phyloP scores from a whole-genome alignment of 305 asterid genomes.

The Lippia alba region DNA sequence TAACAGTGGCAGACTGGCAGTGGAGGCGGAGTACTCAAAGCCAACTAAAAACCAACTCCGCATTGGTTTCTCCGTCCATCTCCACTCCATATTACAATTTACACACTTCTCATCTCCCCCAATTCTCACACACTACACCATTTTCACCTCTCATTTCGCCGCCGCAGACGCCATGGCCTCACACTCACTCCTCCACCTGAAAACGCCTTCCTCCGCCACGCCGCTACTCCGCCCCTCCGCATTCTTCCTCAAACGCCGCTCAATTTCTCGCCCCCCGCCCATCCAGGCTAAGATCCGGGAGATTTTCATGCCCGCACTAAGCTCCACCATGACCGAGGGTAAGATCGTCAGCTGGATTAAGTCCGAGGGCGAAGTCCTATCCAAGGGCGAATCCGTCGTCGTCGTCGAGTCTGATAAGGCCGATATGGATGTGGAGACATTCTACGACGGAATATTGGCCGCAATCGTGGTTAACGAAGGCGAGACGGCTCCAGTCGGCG shows the following conservation, averaged over 20 bases:
- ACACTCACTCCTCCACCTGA: conserved; percentile 43
- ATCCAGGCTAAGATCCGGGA: conserved; percentile 56
- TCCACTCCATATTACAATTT: conserved; percentile 24
- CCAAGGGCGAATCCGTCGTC: conserved; percentile 92
- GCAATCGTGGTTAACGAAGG: conserved; percentile 89
- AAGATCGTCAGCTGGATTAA: conserved; percentile 92
- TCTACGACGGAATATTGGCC: conserved; percentile 84
- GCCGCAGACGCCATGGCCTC: conserved; percentile 48
- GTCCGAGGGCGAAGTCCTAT: conserved; percentile 81
- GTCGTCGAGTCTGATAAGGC: conserved; percentile 97
- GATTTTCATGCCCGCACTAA: conserved; percentile 97
- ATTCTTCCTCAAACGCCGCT: conserved; percentile 42
- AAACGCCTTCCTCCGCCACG: conserved; percentile 42
- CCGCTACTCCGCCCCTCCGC: conserved; percentile 44
- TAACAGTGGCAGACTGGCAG: conserved; percentile 21
- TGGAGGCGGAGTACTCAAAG: conserved; percentile 42
- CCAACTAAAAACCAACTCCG: conserved; percentile 43
- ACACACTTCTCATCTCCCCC: not conserved
- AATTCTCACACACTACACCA: not conserved
- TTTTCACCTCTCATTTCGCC: conserved; percentile 2
- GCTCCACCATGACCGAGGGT: conserved; percentile 98
- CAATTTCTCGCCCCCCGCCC: conserved; percentile 41
- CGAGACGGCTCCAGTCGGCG: conserved; percentile 77
- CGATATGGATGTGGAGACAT: conserved; percentile 96
- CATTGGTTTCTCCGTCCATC: conserved; percentile 76